Evolutionary conservation across 148 eudicot species (phyloP), one percentile per base, ranked within the genome.

Genomic region (Polygonum aviculare): DNA sequence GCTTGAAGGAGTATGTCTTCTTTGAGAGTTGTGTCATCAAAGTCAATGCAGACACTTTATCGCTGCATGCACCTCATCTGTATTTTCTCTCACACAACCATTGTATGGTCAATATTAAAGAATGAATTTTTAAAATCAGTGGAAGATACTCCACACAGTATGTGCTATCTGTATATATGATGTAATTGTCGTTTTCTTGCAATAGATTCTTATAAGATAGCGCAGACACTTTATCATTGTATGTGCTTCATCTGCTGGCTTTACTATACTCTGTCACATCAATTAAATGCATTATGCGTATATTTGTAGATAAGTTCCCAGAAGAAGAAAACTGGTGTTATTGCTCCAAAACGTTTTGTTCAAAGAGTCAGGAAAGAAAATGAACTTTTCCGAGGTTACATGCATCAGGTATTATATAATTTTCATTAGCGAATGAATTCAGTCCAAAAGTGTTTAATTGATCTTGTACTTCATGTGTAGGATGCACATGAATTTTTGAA

Each of bases 341-440:
- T 93, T 82, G 91, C 98, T 85, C 98, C 98, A 71, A 91, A 88
- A 77, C 98, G 98, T 77, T 93, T 93, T 85, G 98, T 93, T 54
- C 97, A 91, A 80, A 87, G 92, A 83, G 88, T 93, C 77, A 84
- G 88, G 84, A 93, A 91, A 81, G 88, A 93, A 82, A 91, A 93
- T 83, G 98, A 93, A 78, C 83, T 88, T 72, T 94, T 94, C 79
- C 89, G 97, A 45, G 91, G 97, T 45, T 91, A 94, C 79, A 91
- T 91, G 97, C 97, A 91, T 84, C 97, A 91, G 91, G 97, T 91
- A 84, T 81, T 82, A 33, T 0, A 44, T 2, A 0, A n/a, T n/a
- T n/a, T 16, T 48, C 11, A 38, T 67, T 36, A 38, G 18, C 38
- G 45, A 33, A 16, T 21, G 3, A 62, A 26, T 63, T 62, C 6